Base-by-base conservation (phyloP, 2,329 filamentous ascomycete genomes). In the Aspergillus persii region DNA sequence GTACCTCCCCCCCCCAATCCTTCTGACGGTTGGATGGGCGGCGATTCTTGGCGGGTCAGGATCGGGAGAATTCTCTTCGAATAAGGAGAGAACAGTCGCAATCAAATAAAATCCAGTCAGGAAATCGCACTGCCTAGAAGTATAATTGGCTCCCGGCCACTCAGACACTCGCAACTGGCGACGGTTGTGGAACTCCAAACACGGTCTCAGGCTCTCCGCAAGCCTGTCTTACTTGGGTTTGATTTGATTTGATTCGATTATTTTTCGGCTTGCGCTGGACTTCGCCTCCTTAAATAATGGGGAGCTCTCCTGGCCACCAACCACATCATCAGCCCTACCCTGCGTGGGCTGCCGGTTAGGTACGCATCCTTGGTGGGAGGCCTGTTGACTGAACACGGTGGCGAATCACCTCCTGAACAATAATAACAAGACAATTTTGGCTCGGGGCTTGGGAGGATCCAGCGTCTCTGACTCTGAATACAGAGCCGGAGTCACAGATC, bases 211-310 rank as follows among this genome's bases (percentile, higher is more conserved):
- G 44, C 18, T 23, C 18, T 23, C 18, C 18, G 18, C 18, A 23
- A 54, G 44, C 53, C 47, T 51, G 41, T 54, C 53, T 47, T 54
- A 33, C 46, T 47, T 54, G 29, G 48, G 8, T 36, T 33, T 23
- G 26, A 27, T 6, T 54, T 23, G 18, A 23, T 23, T 23, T 23
- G 18, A 36, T 12, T 36, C 1, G 9, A 3, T 36, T 36, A 11
- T 11, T 15, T 15, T 36, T 36, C 33, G 41, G 49, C 44, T 18
- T 36, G 29, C 29, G 49, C 30, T 49, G 44, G 57, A 60, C 61
- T 65, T 65, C 59, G 63, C 63, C 63, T 65, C 63, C 61, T 63
- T 54, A 62, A 62, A 63, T 60, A 49, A 62, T 60, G 59, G 57
- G 59, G 53, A 49, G 54, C 26, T 41, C 23, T n/a, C 44, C 30